Evolutionary conservation across 2,329 filamentous ascomycete genomes (phyloP).

Genomic region (Mycosphaerella sp.): DNA sequence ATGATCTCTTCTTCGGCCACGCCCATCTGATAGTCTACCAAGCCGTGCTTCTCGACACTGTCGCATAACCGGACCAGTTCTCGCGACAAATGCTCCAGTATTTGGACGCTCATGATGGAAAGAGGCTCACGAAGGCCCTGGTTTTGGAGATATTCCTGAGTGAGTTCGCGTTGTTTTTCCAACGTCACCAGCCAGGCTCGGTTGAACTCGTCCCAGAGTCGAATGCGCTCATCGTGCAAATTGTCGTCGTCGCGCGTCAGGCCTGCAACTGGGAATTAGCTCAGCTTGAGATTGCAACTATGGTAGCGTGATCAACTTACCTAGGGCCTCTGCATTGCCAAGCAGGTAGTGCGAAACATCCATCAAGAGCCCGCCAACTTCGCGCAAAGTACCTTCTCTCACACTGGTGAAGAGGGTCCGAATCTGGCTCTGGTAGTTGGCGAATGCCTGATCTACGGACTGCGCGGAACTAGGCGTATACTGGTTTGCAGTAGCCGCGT

Average conservation of each 20-base stretch:
- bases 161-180: constrained; percentile 75
- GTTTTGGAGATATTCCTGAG: constrained; percentile 53
- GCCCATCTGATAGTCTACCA: constrained; percentile 96
- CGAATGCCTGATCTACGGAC: constrained; percentile 59
- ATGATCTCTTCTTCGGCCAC: constrained; percentile 94
- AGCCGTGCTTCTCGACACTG: constrained; percentile 77
- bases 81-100: constrained; percentile 70
- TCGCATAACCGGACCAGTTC: constrained; percentile 80
- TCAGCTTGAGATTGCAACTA: constrained; percentile 32
- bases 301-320: constrained; percentile 45
- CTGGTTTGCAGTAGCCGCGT: constrained; percentile 15
- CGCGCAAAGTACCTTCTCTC: constrained; percentile 53
- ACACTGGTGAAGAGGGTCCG: constrained; percentile 65
- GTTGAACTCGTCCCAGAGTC: constrained; percentile 92
- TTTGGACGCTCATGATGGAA: constrained; percentile 60
- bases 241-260: constrained; percentile 75
- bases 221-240: constrained; percentile 68
- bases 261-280: constrained; percentile 47
- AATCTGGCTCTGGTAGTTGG: constrained; percentile 51
- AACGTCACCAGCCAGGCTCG: constrained; percentile 79
- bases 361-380: constrained; percentile 53
- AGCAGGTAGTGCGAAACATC: constrained; percentile 62
- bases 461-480: constrained; percentile 26
- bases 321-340: constrained; percentile 58
- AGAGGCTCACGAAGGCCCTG: constrained; percentile 51